These are phyloP conservation scores for Russula abietina DNA, from an alignment of 768 basidiomycete species.

Conservation along the genomic window DNA sequence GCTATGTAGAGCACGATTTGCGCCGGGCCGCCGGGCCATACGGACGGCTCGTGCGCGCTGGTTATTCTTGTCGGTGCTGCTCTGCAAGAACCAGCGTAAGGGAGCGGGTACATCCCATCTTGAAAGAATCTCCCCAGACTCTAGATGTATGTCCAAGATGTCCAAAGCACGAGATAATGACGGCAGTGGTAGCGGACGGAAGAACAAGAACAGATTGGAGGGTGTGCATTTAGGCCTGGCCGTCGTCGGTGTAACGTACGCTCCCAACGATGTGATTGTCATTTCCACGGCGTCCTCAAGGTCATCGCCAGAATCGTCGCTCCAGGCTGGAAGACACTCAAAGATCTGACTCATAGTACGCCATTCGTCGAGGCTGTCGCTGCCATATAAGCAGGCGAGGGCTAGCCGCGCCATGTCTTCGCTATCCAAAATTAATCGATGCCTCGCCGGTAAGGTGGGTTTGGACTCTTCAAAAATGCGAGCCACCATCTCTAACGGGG, in stretches of 20 bases:
- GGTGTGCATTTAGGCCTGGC: conserved; percentile 50
- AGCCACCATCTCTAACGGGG: conserved; percentile 61
- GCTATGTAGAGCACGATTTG: conserved; percentile 47
- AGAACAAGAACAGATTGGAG: conserved; percentile 72
- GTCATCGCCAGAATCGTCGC: conserved; percentile 46
- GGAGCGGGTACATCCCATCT: conserved; percentile 83
- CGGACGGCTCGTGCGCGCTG: conserved; percentile 84
- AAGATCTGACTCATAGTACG: conserved; percentile 85
- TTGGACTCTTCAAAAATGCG: conserved; percentile 89
- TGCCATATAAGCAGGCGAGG: conserved; percentile 84
- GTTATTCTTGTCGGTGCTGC: conserved; percentile 53
- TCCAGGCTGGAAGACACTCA: conserved; percentile 95
- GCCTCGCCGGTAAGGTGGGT: conserved; percentile 65
- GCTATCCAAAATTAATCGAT: conserved; percentile 74
- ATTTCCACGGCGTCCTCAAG: conserved; percentile 75
- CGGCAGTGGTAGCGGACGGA: conserved; percentile 66
- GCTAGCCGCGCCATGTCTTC: conserved; percentile 82
- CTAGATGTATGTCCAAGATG: conserved; percentile 88
- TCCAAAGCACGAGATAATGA: conserved; percentile 82
- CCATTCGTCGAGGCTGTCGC: conserved; percentile 66
- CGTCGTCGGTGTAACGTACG: conserved; percentile 72
- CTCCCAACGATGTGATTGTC: conserved; percentile 72
- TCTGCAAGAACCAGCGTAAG: conserved; percentile 86
- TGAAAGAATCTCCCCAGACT: conserved; percentile 86
- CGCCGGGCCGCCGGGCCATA: conserved; percentile 70